Base-by-base conservation (phyloP, 2,329 filamentous ascomycete species). In the Penicillium sp. region DNA sequence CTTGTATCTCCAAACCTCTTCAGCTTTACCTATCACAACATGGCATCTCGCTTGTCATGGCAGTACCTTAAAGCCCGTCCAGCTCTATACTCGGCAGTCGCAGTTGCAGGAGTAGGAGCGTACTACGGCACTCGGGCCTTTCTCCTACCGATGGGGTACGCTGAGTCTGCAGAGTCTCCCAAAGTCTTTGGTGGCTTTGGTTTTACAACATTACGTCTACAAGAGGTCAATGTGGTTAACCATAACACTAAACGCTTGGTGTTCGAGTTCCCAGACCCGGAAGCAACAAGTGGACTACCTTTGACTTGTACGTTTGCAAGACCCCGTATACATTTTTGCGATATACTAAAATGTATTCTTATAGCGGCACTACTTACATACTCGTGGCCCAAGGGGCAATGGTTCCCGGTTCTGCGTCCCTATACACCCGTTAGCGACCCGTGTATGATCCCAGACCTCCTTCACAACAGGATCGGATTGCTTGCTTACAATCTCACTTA, bases 371-470 rank as follows among this genome's bases (percentile, higher is more conserved):
- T 90, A 2, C 77, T 90, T 39, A 87, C 87, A 1, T 71, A 85
- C 41, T 83, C 86, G 2, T 84, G 84, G 63, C 86, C 88, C 0
- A 73, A 82, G 11, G 85, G 84, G 6, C 72, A 79, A 51, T 84
- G 81, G 78, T 69, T 86, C 3, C 88, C 88, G 0, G 83, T 84
- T 1, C 72, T 88, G 11, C 79, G 88, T 43, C 88, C 88, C 0
- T 90, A 91, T 65, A 90, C 88, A 0, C 88, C 88, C 0, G 78
- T 89, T 54, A 86, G 79, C 63, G 73, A 80, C 43, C 75, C 80
- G 15, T 76, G 84, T 84, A 74, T 45, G 74, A 15, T 17, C 15
- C 7, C 25, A 7, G n/a, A 4, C 5, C n/a, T 49, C 11, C 8
- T 37, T 22, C 62, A 35, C 14, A 38, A 34, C 31, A 12, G 39